Conservation (phyloP, 1,284 basidiomycete genomes). For the Ustilago curta region DNA sequence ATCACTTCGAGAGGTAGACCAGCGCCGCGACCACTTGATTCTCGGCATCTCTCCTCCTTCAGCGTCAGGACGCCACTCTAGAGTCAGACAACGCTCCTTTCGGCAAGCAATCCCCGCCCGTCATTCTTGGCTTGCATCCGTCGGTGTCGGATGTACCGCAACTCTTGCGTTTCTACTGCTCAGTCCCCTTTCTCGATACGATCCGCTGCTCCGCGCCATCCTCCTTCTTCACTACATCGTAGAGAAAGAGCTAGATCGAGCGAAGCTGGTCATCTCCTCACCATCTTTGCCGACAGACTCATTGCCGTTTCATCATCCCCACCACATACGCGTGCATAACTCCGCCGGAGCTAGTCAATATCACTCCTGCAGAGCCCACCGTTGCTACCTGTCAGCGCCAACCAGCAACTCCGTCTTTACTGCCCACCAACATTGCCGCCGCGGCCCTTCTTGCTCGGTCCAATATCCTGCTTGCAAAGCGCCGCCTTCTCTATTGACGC, state of each 20-base stretch:
- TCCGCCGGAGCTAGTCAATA: too few relatives aligned
- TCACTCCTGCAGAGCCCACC: constrained; percentile 3
- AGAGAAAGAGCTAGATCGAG: constrained; percentile 5
- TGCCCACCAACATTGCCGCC: background rate
- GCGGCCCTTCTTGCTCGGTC: too few relatives aligned
- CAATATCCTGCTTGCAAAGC: background rate
- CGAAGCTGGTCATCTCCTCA: background rate
- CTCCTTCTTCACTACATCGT: constrained; percentile 5
- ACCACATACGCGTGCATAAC: background rate
- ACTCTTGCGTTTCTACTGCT: background rate
- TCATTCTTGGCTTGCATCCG: background rate
- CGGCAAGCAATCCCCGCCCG: background rate
- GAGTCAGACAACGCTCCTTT: background rate
- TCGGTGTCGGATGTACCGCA: constrained; percentile 13
- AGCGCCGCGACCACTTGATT: background rate
- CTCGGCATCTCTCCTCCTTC: background rate
- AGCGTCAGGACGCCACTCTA: constrained; percentile 5
- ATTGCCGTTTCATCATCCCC: constrained; percentile 3
- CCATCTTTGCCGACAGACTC: background rate
- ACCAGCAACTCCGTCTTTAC: background rate
- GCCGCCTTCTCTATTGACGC: constrained; percentile 5
- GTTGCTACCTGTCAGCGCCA: constrained; percentile 2
- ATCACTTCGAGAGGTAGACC: background rate
- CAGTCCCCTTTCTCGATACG: background rate
- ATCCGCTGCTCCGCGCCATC: background rate